Percentiles rank a stretch among this genome's conserved stretches.
phyloP scores from a whole-genome alignment of 352 stramenopile species.

The Globisporangium apiculatum region DNA sequence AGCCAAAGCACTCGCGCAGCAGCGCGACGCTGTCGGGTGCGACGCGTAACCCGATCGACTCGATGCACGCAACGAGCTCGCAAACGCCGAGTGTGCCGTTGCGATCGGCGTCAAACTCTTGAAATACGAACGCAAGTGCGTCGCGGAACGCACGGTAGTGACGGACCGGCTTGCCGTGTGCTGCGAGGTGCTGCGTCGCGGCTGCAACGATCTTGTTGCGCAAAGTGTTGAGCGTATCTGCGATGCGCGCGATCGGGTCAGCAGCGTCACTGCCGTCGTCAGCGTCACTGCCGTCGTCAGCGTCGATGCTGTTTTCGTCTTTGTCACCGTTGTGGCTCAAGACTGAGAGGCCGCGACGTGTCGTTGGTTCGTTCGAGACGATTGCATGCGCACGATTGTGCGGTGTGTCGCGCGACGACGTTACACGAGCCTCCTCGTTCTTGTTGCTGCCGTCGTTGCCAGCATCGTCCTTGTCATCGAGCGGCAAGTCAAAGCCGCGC shows the following conservation, averaged over 20 bases:
- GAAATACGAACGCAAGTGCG: conserved; percentile 44
- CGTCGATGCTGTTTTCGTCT: neutral
- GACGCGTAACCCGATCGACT: conserved; percentile 37
- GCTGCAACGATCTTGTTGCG: conserved; percentile 34
- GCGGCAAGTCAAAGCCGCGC: conserved; percentile 40
- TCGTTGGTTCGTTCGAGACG: no score
- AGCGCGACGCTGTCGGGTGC: conserved; percentile 32
- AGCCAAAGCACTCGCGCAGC: conserved; percentile 48
- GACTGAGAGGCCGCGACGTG: no score
- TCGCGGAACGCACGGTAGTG: conserved; percentile 50
- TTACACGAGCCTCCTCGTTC: neutral
- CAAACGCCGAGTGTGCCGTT: conserved; percentile 47
- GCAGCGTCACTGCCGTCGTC: neutral
- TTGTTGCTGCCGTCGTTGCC: neutral
- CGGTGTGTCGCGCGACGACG: neutral
- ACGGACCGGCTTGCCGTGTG: conserved; percentile 13
- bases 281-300: neutral
- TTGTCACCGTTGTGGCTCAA: neutral
- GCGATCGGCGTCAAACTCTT: conserved; percentile 42
- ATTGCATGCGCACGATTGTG: no score
- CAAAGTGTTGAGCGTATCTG: conserved; percentile 21
- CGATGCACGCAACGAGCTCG: conserved; percentile 45
- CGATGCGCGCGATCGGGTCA: conserved; percentile 13
- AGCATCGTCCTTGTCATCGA: neutral
- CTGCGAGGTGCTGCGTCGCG: conserved; percentile 22